Percentiles rank a stretch among this genome's conserved stretches.
phyloP scores from a whole-genome alignment of 2,329 filamentous ascomycete species.

The Aspergillus floridensis region DNA sequence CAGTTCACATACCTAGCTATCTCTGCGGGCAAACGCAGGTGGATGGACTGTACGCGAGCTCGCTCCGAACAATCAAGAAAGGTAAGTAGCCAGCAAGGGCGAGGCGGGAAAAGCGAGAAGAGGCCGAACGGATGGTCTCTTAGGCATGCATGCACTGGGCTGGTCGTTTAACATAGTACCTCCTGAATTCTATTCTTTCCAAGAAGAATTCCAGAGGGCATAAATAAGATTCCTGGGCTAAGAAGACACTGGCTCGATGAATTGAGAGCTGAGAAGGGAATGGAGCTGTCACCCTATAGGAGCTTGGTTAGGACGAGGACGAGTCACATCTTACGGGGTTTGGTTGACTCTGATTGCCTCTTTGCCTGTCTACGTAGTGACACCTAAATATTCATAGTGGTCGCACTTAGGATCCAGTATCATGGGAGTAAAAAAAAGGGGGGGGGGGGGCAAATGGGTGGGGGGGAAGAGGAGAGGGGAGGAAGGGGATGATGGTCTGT shows the following conservation, averaged over 20 bases:
- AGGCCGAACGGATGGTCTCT: background rate
- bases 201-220: background rate
- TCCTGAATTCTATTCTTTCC: background rate
- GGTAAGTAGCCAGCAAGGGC: background rate
- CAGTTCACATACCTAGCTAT: background rate
- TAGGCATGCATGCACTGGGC: background rate
- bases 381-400: background rate
- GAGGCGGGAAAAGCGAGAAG: background rate
- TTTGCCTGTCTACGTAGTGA: background rate
- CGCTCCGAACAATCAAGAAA: too few relatives aligned
- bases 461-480: background rate
- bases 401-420: background rate
- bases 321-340: background rate
- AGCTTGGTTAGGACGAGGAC: background rate
- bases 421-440: background rate
- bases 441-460: background rate
- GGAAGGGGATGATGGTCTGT: background rate
- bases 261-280: background rate
- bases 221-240: background rate
- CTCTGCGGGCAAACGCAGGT: background rate
- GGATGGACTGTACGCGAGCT: background rate
- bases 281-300: background rate
- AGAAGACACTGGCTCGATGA: background rate
- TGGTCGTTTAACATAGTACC: background rate
- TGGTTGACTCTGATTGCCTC: background rate